phyloP scores from a whole-genome alignment of 441 rosid species.

The Pelargonium cotyledonis region DNA sequence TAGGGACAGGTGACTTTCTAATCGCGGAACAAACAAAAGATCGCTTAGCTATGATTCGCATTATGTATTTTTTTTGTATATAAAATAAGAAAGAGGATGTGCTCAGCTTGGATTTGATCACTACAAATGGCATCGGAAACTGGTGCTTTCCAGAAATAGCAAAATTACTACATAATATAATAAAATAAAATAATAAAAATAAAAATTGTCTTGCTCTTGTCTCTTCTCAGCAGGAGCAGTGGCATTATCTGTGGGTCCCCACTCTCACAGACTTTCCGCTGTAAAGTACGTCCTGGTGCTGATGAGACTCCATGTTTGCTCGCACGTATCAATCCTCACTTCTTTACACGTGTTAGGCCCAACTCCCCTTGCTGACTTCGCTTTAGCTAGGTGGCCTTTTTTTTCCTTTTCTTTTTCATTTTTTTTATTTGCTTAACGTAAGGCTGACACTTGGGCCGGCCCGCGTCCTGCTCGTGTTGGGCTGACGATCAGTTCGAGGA shows the following conservation, averaged over 20 bases:
- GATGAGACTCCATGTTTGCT: neutral
- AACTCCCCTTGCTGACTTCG: neutral
- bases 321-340: neutral
- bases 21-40: neutral
- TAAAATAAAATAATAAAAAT: neutral
- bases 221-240: too few species aligned
- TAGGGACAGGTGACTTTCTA: neutral
- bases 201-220: too few species aligned
- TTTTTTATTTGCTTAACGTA: neutral
- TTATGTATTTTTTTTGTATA: neutral
- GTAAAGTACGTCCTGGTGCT: neutral
- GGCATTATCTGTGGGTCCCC: neutral
- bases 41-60: too few species aligned
- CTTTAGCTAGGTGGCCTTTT: neutral
- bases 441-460: neutral
- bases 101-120: neutral
- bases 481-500: neutral
- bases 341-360: constrained; percentile 19
- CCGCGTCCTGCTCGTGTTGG: neutral
- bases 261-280: neutral
- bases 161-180: neutral
- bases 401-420: neutral
- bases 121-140: neutral
- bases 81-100: neutral
- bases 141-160: constrained; percentile 16